Percentiles rank a stretch among this genome's conserved stretches.
phyloP scores from a whole-genome alignment of 352 stramenopile species.

The Pythium volutum region DNA sequence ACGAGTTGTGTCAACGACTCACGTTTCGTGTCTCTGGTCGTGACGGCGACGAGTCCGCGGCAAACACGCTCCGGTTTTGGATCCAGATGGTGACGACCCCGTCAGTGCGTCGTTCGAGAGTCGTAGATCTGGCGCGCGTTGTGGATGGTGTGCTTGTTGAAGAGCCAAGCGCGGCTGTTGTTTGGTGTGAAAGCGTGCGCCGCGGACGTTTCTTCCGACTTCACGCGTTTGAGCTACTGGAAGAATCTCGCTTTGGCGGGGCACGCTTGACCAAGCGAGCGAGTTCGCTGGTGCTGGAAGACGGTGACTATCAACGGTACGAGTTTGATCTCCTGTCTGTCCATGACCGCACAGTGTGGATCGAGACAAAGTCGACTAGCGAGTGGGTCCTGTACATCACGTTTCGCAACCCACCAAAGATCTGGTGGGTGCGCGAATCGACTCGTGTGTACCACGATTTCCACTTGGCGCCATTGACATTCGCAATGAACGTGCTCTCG shows the following conservation, averaged over 20 bases:
- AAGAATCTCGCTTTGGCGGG: not conserved
- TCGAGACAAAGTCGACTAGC: conserved; percentile 4
- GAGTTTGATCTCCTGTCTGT: conserved; percentile 23
- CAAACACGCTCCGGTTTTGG: not conserved
- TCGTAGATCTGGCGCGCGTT: not conserved
- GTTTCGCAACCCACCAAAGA: conserved; percentile 15
- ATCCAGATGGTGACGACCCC: conserved; percentile 10
- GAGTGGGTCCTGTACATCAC: conserved; percentile 20
- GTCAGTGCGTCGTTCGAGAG: not conserved
- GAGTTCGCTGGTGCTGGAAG: conserved; percentile 7
- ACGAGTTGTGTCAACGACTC: conserved; percentile 12
- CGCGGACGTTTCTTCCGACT: conserved; percentile 5
- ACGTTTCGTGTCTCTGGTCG: not conserved
- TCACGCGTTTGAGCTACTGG: not conserved
- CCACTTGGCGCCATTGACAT: conserved; percentile 22
- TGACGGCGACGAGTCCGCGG: not conserved
- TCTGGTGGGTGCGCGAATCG: conserved; percentile 4
- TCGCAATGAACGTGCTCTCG: conserved; percentile 18
- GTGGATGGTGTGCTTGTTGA: conserved; percentile 1
- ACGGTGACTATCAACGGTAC: not conserved
- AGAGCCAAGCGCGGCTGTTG: not conserved
- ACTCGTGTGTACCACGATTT: conserved; percentile 18
- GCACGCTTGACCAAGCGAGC: not conserved
- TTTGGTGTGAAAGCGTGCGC: not conserved
- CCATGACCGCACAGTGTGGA: conserved; percentile 16